Evolutionary conservation across 73 alveolate species (phyloP), one percentile per base, ranked within the genome.

Genomic region (Paramecium biaurelia): DNA sequence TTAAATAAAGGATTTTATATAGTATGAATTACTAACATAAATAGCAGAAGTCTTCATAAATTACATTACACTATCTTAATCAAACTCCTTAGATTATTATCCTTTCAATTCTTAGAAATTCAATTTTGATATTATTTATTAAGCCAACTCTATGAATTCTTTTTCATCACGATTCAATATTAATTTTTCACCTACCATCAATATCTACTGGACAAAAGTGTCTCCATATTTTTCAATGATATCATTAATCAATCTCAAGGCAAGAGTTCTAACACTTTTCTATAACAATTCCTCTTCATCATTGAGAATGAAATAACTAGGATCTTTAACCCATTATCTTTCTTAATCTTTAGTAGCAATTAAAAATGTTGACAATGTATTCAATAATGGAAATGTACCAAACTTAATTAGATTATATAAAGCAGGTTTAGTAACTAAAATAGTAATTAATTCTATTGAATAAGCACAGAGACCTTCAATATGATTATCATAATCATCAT

Each of bases 101-200:
- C 58, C 63, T 42, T 86, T 86, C 34, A 86, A 42, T 58, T 86
- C 93, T 42, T 53, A 12, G 30, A 34, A 72, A 21, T 38, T 34
- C 11, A 59, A 37, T 45, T 86, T 86, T 6, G 68, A 57, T 1
- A 63, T 53, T n/a, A 86, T 38, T 34, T 32, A 49, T 20, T 37
- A 14, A 34, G 85, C 58, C 12, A 67, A 56, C 18, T 86, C 84
- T 5, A 86, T 34, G 26, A 76, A 63, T 41, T 86, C 58, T 15
- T 72, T 76, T 20, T 86, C 70, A 59, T 86, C 93, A 34, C 85
- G 30, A 34, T 86, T 86, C 34, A 68, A 42, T 43, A 86, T 86
- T 24, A 86, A 42, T 76, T 86, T 86, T 28, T 86, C 93, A 6
- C 88, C 93, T 30, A 86, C 93, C 70, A 86, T 86, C 76, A 86